Conservation (phyloP, 2,329 filamentous ascomycete genomes). For the Erysiphe pulchra region DNA sequence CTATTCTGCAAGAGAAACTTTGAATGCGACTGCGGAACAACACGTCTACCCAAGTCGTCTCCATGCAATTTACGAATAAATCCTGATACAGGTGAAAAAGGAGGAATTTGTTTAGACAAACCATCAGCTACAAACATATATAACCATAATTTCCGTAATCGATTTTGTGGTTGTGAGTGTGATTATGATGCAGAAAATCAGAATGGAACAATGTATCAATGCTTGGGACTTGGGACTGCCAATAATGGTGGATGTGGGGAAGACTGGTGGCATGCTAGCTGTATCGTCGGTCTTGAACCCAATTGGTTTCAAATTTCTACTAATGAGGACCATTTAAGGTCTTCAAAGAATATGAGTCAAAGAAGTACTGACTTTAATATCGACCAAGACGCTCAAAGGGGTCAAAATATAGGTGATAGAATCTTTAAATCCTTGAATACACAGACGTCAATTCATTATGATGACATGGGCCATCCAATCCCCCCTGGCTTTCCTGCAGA, state of each 20-base stretch:
- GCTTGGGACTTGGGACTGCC: conserved; percentile 54
- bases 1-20: conserved; percentile 92
- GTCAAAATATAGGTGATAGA: conserved; percentile 5
- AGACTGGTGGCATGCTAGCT: conserved; percentile 95
- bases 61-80: conserved; percentile 58
- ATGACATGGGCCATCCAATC: conserved; percentile 36
- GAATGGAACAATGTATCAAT: conserved; percentile 97
- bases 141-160: conserved; percentile 86
- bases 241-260: conserved; percentile 80
- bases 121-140: conserved; percentile 57
- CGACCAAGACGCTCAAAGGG: conserved; percentile 14
- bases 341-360: conserved; percentile 12
- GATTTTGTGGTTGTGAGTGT: conserved; percentile 71
- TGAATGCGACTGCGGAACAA: conserved; percentile 86
- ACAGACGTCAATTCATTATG: conserved; percentile 12
- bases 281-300: conserved; percentile 55
- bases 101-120: conserved; percentile 49
- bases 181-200: conserved; percentile 75
- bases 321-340: conserved; percentile 13
- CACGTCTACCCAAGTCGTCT: conserved; percentile 36
- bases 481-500: conserved; percentile 74
- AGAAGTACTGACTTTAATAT: conserved; percentile 26
- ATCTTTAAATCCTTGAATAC: background rate
- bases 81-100: conserved; percentile 45
- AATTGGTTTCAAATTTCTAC: conserved; percentile 36